Conservation (phyloP, 202 grass and related monocot genomes). For the Bolboschoenoplectus hybrid region DNA sequence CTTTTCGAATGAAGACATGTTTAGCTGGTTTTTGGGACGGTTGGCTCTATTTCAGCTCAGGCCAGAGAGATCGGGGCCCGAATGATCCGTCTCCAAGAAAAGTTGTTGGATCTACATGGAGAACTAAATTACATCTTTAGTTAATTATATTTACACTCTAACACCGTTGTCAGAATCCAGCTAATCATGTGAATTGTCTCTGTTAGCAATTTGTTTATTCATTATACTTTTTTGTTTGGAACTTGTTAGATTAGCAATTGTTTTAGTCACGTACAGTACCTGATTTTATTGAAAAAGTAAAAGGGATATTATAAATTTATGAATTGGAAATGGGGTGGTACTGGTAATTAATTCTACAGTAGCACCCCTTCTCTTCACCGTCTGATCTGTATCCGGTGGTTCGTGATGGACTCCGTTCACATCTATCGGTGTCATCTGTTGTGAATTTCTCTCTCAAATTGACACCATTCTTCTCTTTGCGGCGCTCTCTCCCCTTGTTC, state of each 20-base stretch:
- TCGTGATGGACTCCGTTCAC: too few species aligned
- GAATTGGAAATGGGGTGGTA: too few species aligned
- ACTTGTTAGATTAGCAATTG: constrained; percentile 21
- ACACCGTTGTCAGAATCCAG: constrained; percentile 20
- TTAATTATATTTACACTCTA: constrained; percentile 13
- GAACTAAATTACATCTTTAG: constrained; percentile 60
- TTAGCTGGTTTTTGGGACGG: constrained; percentile 77
- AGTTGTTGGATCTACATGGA: constrained; percentile 76
- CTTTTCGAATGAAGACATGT: constrained; percentile 80
- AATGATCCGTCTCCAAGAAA: constrained; percentile 72
- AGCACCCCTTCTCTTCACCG: too few species aligned
- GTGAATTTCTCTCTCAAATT: too few species aligned
- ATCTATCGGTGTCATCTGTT: too few species aligned
- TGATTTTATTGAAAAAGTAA: neutral
- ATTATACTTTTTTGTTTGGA: neutral
- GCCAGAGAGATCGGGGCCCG: constrained; percentile 72
- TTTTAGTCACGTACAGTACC: neutral
- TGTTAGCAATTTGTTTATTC: constrained; percentile 21
- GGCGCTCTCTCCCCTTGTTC: too few species aligned
- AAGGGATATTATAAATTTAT: neutral
- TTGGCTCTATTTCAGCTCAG: constrained; percentile 88
- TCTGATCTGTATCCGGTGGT: too few species aligned
- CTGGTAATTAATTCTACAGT: too few species aligned
- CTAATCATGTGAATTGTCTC: constrained; percentile 20
- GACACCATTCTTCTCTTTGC: too few species aligned